These are phyloP conservation scores for Claviceps paspali DNA, from an alignment of 2,329 filamentous ascomycete genomes.

Conservation along the genomic window DNA sequence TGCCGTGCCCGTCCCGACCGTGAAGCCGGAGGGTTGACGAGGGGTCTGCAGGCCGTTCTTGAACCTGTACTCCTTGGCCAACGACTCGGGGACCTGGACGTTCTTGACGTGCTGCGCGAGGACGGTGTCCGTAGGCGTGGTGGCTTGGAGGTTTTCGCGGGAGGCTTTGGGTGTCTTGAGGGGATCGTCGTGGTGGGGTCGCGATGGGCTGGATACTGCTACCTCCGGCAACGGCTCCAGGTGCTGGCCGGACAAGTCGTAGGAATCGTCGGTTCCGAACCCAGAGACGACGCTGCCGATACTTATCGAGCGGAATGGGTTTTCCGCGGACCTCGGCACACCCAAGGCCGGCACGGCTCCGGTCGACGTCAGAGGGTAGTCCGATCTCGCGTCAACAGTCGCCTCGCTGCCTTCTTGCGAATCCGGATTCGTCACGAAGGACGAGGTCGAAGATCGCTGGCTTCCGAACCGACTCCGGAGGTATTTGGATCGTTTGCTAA, in stretches of 20 bases:
- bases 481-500: slow-evolving; percentile 36
- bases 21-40: slow-evolving; percentile 31
- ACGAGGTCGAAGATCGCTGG: slow-evolving; percentile 46
- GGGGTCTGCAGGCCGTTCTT: slow-evolving; percentile 52
- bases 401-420: slow-evolving; percentile 52
- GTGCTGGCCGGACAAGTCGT: slow-evolving; percentile 28
- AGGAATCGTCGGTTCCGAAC: slow-evolving; percentile 41
- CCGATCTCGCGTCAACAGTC: slow-evolving; percentile 50
- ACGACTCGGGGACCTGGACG: slow-evolving; percentile 77
- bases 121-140: slow-evolving; percentile 70
- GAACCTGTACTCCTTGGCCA: slow-evolving; percentile 73
- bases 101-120: slow-evolving; percentile 79
- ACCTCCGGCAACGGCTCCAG: slow-evolving; percentile 36
- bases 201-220: slow-evolving; percentile 28
- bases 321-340: slow-evolving; percentile 33
- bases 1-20: slow-evolving; percentile 26
- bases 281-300: slow-evolving; percentile 74
- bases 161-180: slow-evolving; percentile 57
- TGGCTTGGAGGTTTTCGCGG: slow-evolving; percentile 30
- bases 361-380: slow-evolving; percentile 71
- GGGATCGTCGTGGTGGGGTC: slow-evolving; percentile 24
- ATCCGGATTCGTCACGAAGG: slow-evolving; percentile 38
- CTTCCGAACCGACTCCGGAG: slow-evolving; percentile 41
- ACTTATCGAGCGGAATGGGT: slow-evolving; percentile 60
- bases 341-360: slow-evolving; percentile 49